Evolutionary conservation across 345 rosid species (phyloP).

Genomic region (Turnera subulata): DNA sequence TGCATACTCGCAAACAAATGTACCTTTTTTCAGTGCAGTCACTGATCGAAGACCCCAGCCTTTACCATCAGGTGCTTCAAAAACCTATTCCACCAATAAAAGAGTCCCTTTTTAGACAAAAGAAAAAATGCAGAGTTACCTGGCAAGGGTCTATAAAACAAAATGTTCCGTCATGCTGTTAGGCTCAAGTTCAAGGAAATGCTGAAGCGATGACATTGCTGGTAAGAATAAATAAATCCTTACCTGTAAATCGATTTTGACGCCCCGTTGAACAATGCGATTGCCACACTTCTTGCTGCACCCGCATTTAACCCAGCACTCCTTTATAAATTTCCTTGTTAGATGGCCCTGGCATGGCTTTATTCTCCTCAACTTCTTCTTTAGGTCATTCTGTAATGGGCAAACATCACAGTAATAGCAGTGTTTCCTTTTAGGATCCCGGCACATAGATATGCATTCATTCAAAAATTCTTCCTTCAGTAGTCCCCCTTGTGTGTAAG

Average conservation of each 20-base stretch:
- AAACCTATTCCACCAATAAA: constrained; percentile 20
- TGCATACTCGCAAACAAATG: constrained; percentile 17
- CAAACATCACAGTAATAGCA: constrained; percentile 21
- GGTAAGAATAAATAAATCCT: not conserved
- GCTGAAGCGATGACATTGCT: not conserved
- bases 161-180: too few relatives aligned
- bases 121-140: too few relatives aligned
- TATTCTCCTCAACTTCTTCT: constrained; percentile 7
- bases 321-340: constrained; percentile 23
- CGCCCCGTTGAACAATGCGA: constrained; percentile 16
- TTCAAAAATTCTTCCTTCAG: constrained; percentile 19
- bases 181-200: not conserved
- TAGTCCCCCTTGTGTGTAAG: constrained; percentile 16
- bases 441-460: constrained; percentile 12
- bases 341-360: constrained; percentile 20
- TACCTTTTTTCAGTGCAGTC: constrained; percentile 13
- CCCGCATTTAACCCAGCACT: constrained; percentile 27
- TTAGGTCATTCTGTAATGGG: constrained; percentile 7
- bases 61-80: constrained; percentile 14
- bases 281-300: constrained; percentile 21
- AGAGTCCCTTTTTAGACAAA: too few relatives aligned
- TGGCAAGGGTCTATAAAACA: too few relatives aligned
- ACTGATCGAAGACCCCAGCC: constrained; percentile 19
- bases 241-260: constrained; percentile 22
- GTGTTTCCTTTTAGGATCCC: constrained; percentile 18